Evolutionary conservation across 2,329 filamentous ascomycete species (phyloP).

Genomic region (Aspergillus hiratsukae): DNA sequence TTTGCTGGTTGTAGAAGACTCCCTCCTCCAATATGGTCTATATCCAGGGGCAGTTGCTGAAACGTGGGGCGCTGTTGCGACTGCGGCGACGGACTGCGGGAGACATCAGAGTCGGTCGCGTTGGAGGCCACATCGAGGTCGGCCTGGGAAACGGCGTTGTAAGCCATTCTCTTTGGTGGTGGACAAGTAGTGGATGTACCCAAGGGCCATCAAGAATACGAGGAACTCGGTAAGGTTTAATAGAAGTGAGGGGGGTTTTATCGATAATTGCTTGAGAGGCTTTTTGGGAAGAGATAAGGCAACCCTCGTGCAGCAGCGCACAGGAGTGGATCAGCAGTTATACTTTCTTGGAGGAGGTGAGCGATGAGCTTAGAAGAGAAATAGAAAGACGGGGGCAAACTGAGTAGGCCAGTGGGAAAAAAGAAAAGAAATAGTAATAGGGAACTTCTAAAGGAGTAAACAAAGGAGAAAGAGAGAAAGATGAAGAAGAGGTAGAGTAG

Average conservation of each 20-base stretch:
- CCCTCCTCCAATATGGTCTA: conserved; percentile 28
- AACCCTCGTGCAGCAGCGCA: not conserved
- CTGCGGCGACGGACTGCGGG: conserved; percentile 27
- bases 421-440: not conserved
- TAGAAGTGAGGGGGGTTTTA: not conserved
- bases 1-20: conserved; percentile 25
- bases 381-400: not conserved
- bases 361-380: not conserved
- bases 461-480: not conserved
- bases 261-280: not conserved
- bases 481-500: not conserved
- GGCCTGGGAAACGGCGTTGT: conserved; percentile 40
- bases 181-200: not conserved
- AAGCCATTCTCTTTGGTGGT: conserved; percentile 32
- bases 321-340: not conserved
- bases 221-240: not conserved
- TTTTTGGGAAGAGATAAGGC: not conserved
- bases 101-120: conserved; percentile 31
- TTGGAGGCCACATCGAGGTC: conserved; percentile 38
- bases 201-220: not conserved
- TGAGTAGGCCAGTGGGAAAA: not conserved
- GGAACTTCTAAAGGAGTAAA: not conserved
- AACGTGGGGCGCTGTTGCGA: conserved; percentile 20
- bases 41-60: conserved; percentile 27
- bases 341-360: not conserved